These are phyloP conservation scores for Clarireedia homoeocarpa DNA, from an alignment of 2,329 filamentous ascomycete genomes.

Conservation along the genomic window DNA sequence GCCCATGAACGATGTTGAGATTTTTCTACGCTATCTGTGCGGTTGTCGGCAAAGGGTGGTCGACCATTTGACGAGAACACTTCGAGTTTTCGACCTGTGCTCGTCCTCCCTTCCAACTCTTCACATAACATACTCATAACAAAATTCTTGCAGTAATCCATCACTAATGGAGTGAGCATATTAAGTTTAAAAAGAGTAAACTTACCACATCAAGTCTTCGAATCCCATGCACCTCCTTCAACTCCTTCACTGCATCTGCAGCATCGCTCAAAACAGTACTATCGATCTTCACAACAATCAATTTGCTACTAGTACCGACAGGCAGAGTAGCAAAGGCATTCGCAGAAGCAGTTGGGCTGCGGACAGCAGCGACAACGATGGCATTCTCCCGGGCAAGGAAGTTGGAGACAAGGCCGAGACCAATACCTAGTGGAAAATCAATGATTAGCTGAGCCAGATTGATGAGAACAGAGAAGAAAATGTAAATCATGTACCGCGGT, in stretches of 20 bases:
- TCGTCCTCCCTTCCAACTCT: too few relatives aligned
- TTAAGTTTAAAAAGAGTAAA: background rate
- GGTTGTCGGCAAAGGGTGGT: too few relatives aligned
- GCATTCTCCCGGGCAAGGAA: slow-evolving; percentile 31
- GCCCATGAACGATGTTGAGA: too few relatives aligned
- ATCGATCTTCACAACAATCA: slow-evolving; percentile 40
- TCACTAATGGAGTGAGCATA: too few relatives aligned
- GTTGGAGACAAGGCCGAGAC: slow-evolving; percentile 27
- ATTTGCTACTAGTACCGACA: slow-evolving; percentile 20
- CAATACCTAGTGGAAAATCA: slow-evolving; percentile 12
- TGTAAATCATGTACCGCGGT: slow-evolving; percentile 2
- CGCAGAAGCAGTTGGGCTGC: slow-evolving; percentile 24
- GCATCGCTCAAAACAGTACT: slow-evolving; percentile 31
- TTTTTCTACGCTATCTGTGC: too few relatives aligned
- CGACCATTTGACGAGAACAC: too few relatives aligned
- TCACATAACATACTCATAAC: too few relatives aligned
- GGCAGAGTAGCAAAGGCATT: slow-evolving; percentile 25
- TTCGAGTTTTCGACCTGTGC: too few relatives aligned
- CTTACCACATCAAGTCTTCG: background rate
- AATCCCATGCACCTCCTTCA: slow-evolving; percentile 13
- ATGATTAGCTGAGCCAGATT: background rate
- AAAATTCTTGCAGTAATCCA: too few relatives aligned
- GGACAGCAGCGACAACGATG: slow-evolving; percentile 34
- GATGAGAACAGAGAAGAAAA: too few relatives aligned
- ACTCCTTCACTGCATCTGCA: slow-evolving; percentile 28